Evolutionary conservation across 352 stramenopile genomes (phyloP), one percentile per base, ranked within the genome.

Genomic region (Phytopythium montanum): DNA sequence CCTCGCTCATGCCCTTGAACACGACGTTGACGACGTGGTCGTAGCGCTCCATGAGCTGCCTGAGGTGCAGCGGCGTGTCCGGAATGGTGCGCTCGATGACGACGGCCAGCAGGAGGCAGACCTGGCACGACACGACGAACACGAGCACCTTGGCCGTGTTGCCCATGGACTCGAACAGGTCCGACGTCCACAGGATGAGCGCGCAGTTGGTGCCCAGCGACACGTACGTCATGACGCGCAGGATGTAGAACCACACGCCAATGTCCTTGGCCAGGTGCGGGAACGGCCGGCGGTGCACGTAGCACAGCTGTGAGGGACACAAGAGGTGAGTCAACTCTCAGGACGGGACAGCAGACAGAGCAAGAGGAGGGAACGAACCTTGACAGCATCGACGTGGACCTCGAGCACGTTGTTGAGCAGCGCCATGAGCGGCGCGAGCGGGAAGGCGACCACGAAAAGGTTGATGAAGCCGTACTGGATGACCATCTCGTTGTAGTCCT

Each of bases 391-490:
- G 18, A 95, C 80, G 56, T 97, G 88, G 21, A 97, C 81, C 71
- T 98, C 94, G 23, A 96, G 64, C 21, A 97, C 70, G 65, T 98
- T 97, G 59, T 97, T 97, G 39, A 83, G 65, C 48, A 97, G 72
- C 10, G 92, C 92, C 44, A 98, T 73, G 29, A 98, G 54, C 34
- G 94, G 88, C 38, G 94, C 96, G 52, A 98, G 68, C 28, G 95
- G 95, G 65, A 98, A 98, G 33, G 92, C 94, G 14, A 91, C 85
- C 0, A 97, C 92, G 63, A 98, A 98, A 39, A 98, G 68, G 56
- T 93, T 98, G 39, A 98, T 90, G 63, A 98, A 98, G 45, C 94
- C 95, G 61, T 97, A 98, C 83, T 98, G 92, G 55, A 98, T 96
- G 21, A 98, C 80, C 76, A 95, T 86, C 62, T 95, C 86, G 65